Percentiles rank a stretch among this genome's conserved stretches.
Evolutionary conservation across 139 green algal genomes (phyloP).

Genomic region (Tetraselmis chui): DNA sequence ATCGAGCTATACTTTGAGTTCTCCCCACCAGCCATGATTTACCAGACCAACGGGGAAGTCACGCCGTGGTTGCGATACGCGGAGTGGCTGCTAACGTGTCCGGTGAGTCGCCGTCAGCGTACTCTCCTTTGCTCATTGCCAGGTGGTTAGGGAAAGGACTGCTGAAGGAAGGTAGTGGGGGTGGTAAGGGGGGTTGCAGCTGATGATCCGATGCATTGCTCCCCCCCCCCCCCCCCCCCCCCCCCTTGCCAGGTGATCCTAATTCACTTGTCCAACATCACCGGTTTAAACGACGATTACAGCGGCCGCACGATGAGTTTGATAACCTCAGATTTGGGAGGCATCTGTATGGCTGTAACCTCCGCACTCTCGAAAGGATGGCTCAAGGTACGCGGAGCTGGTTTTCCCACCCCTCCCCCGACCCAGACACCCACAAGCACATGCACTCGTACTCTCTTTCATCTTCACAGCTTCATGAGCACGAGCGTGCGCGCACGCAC

Average conservation of each 20-base stretch:
- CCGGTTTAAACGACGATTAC: slow-evolving; percentile 50
- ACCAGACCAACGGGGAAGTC: slow-evolving; percentile 18
- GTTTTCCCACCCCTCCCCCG: too few relatives aligned
- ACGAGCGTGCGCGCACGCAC: not conserved
- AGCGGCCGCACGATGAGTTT: slow-evolving; percentile 48
- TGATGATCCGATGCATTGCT: too few relatives aligned
- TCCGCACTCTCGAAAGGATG: slow-evolving; percentile 19
- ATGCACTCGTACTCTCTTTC: too few relatives aligned
- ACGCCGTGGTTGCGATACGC: slow-evolving; percentile 32
- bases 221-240: too few relatives aligned
- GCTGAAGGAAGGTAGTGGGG: too few relatives aligned
- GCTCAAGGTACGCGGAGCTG: slow-evolving; percentile 13
- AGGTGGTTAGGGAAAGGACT: not conserved
- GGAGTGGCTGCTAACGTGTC: slow-evolving; percentile 48
- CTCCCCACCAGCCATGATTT: slow-evolving; percentile 23
- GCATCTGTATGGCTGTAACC: slow-evolving; percentile 32
- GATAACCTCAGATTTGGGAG: slow-evolving; percentile 37
- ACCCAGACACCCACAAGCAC: too few relatives aligned
- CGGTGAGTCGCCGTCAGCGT: too few relatives aligned
- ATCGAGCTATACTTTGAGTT: slow-evolving; percentile 30
- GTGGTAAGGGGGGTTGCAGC: too few relatives aligned
- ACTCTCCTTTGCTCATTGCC: too few relatives aligned
- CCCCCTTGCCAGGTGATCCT: slow-evolving; percentile 54
- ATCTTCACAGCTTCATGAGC: too few relatives aligned
- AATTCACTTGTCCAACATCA: slow-evolving; percentile 45